Evolutionary conservation across 1,139 yeast genomes (phyloP).

Genomic region (Hyphopichia khmerensis): DNA sequence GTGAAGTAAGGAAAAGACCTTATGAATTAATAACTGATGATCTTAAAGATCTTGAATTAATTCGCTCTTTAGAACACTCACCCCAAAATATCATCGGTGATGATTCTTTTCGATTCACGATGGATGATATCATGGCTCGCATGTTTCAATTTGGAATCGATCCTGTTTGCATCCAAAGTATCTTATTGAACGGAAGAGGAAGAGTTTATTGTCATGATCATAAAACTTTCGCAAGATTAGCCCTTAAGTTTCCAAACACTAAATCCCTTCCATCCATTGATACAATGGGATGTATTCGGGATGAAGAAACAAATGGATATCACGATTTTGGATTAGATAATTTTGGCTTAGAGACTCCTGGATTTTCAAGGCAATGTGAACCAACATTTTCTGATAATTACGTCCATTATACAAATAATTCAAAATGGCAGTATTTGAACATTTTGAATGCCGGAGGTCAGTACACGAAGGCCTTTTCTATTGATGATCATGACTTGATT

Average conservation of each 20-base stretch:
- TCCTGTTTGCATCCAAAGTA: slow-evolving; percentile 32
- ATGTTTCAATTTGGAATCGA: slow-evolving; percentile 30
- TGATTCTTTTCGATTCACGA: slow-evolving; percentile 25
- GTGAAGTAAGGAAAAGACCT: slow-evolving; percentile 20
- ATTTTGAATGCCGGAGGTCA: slow-evolving; percentile 34
- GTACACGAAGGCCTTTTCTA: slow-evolving; percentile 29
- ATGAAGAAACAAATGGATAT: slow-evolving; percentile 16
- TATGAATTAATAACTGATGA: slow-evolving; percentile 18
- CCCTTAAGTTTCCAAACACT: slow-evolving; percentile 8
- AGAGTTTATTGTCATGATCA: slow-evolving; percentile 23
- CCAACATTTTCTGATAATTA: slow-evolving; percentile 17
- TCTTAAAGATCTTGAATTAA: slow-evolving; percentile 10
- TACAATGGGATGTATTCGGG: slow-evolving; percentile 23
- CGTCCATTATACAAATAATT: slow-evolving; percentile 17
- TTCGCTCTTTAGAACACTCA: slow-evolving; percentile 18
- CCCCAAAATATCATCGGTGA: slow-evolving; percentile 24
- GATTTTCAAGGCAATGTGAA: slow-evolving; percentile 19
- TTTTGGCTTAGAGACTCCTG: slow-evolving; percentile 23
- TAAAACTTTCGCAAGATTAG: slow-evolving; percentile 12
- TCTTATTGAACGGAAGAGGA: slow-evolving; percentile 34
- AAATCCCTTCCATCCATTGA: slow-evolving; percentile 13
- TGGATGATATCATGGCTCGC: slow-evolving; percentile 23
- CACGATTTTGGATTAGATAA: slow-evolving; percentile 16
- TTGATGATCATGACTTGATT: slow-evolving; percentile 32
- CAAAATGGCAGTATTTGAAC: slow-evolving; percentile 24